phyloP scores from a whole-genome alignment of 2,329 filamentous ascomycete genomes.

The Diaporthe eres region DNA sequence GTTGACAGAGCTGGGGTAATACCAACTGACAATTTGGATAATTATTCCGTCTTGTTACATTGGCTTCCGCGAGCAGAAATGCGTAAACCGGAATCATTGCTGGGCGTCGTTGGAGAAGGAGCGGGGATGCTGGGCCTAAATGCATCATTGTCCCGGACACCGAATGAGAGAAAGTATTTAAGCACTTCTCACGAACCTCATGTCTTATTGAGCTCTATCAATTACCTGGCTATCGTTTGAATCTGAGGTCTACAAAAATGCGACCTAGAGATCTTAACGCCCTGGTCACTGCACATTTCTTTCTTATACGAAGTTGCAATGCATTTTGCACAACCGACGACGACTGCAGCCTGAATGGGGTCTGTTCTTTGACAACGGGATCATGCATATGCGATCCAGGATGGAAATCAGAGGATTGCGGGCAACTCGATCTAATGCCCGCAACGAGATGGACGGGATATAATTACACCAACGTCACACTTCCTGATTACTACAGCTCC shows the following conservation, averaged over 20 bases:
- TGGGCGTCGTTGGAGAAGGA: background rate
- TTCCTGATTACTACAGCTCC: constrained; percentile 47
- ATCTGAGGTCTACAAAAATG: background rate
- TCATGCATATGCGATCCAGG: constrained; percentile 11
- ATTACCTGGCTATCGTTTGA: background rate
- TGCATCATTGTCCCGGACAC: constrained; percentile 10
- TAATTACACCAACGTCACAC: constrained; percentile 43
- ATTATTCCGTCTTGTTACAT: constrained; percentile 5
- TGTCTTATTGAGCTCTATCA: background rate
- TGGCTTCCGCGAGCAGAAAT: background rate
- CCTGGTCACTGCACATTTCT: background rate
- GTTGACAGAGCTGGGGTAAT: background rate
- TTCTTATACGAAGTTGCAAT: background rate
- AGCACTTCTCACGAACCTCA: too few species aligned
- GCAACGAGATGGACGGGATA: constrained; percentile 25
- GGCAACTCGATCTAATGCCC: constrained; percentile 12
- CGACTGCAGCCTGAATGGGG: constrained; percentile 15
- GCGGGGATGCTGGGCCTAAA: background rate
- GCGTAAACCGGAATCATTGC: background rate
- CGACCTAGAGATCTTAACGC: accelerated
- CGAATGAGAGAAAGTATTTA: background rate
- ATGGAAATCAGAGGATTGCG: constrained; percentile 6
- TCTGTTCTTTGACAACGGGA: background rate
- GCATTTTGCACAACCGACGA: constrained; percentile 6
- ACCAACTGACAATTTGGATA: background rate